Conservation (phyloP, 352 stramenopile genomes). For the Pythium brassicae region DNA sequence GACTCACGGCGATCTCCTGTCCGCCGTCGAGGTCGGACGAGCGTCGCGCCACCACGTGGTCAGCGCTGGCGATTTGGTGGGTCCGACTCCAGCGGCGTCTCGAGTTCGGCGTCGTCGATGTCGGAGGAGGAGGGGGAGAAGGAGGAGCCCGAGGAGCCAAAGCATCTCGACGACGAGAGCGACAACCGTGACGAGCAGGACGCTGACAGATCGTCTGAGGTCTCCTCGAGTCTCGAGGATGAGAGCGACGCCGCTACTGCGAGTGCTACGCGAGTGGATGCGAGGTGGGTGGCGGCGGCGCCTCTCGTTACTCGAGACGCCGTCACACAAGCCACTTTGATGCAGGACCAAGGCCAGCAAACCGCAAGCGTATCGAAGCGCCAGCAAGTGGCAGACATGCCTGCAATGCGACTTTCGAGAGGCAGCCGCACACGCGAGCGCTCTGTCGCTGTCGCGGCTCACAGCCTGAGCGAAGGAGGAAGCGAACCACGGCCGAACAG, state of each 20-base stretch:
- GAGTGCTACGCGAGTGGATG: background rate
- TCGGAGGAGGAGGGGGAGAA: too few species aligned
- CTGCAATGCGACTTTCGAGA: background rate
- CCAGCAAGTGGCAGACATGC: background rate
- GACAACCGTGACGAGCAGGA: background rate
- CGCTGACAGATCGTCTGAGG: background rate
- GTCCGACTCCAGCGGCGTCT: background rate
- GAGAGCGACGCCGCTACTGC: background rate
- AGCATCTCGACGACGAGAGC: background rate
- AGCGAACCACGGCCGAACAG: background rate
- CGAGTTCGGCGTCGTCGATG: background rate
- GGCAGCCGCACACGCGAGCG: too few species aligned
- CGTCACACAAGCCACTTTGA: constrained; percentile 6
- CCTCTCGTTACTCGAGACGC: background rate
- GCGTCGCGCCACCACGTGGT: background rate
- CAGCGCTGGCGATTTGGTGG: background rate
- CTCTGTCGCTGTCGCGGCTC: too few species aligned
- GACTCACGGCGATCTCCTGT: background rate
- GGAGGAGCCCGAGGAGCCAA: background rate
- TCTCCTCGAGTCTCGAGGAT: background rate
- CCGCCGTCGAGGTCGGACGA: background rate
- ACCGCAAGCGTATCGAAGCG: background rate
- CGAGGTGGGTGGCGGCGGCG: background rate
- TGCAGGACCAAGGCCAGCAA: constrained; percentile 12
- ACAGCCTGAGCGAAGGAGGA: background rate